Conservation (phyloP, 169 alveolate species). For the Neospora caninum region DNA sequence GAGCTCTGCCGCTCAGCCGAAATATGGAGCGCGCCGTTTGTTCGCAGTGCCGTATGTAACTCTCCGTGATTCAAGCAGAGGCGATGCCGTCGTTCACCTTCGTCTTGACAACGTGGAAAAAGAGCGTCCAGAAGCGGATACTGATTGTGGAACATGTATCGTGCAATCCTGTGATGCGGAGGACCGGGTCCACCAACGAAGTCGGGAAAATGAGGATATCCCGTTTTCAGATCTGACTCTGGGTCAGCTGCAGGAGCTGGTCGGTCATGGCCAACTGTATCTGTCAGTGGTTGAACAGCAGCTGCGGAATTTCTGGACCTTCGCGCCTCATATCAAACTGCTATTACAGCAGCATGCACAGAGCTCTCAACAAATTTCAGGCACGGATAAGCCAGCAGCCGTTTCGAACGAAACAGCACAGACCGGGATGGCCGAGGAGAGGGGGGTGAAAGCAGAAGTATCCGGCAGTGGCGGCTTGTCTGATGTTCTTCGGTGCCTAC, state of each 20-base stretch:
- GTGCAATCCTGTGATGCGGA: neutral
- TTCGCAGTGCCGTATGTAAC: neutral
- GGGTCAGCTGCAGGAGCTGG: slow-evolving; percentile 8
- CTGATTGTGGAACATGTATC: neutral
- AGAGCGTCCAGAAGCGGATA: neutral
- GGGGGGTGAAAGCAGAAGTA: neutral
- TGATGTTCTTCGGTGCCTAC: neutral
- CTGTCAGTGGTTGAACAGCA: neutral
- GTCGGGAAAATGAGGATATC: neutral
- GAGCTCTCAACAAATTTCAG: neutral
- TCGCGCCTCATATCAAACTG: neutral
- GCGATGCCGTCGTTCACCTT: neutral
- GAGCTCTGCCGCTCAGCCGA: neutral
- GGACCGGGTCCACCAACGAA: neutral
- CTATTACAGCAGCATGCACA: neutral
- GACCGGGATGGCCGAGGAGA: neutral
- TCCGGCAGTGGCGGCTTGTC: neutral
- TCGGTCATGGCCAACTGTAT: neutral
- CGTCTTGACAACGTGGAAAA: neutral
- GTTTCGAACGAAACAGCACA: neutral
- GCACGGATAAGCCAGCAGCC: neutral
- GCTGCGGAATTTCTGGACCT: neutral
- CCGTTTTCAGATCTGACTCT: neutral
- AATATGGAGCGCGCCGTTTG: neutral
- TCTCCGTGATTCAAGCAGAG: neutral